phyloP scores from a whole-genome alignment of 495 filamentous ascomycete species.

The Tetracladium marchalianum region DNA sequence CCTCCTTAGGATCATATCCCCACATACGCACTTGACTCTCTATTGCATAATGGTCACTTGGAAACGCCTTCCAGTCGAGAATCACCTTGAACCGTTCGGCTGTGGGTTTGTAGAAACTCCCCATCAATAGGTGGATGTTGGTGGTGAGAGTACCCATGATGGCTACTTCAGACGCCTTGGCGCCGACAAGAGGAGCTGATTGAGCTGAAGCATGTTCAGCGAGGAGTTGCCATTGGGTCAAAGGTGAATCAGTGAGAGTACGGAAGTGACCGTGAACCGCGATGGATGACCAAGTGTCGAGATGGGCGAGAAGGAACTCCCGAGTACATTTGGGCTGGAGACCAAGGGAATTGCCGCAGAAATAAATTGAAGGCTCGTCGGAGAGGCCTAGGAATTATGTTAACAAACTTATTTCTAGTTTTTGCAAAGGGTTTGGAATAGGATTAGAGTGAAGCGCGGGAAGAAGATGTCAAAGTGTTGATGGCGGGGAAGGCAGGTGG shows the following conservation, averaged over 20 bases:
- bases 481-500: too few species aligned
- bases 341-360: conserved; percentile 93
- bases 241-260: conserved; percentile 57
- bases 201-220: conserved; percentile 36
- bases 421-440: background rate
- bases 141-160: conserved; percentile 88
- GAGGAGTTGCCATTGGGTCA: conserved; percentile 31
- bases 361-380: conserved; percentile 56
- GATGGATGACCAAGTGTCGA: conserved; percentile 81
- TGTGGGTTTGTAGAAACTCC: conserved; percentile 77
- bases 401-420: conserved; percentile 1
- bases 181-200: conserved; percentile 78
- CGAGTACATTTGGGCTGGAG: conserved; percentile 69
- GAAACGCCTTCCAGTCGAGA: conserved; percentile 88
- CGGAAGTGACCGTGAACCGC: conserved; percentile 89
- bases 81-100: conserved; percentile 76
- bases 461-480: background rate
- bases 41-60: conserved; percentile 90
- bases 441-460: background rate
- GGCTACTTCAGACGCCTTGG: conserved; percentile 66
- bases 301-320: conserved; percentile 62
- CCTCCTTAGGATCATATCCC: conserved; percentile 53
- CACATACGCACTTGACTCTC: conserved; percentile 80
- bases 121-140: conserved; percentile 86
- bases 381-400: too few species aligned